phyloP scores from a whole-genome alignment of 106 monocot genomes.

The Xerophyta viscosa region DNA sequence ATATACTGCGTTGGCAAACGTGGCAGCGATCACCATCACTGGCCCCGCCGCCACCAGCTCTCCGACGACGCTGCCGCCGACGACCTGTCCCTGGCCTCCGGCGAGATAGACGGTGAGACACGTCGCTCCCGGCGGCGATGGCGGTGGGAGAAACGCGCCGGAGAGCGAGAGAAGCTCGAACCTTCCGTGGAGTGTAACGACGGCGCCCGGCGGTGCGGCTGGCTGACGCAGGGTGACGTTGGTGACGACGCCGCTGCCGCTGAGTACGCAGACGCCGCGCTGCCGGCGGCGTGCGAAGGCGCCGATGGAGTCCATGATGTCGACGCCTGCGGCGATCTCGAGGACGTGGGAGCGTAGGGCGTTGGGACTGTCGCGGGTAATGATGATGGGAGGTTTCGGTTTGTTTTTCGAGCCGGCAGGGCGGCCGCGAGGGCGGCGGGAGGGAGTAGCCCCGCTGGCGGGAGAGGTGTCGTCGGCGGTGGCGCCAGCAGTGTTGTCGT shows the following conservation, averaged over 20 bases:
- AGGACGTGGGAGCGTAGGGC: background rate
- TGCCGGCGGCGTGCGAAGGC: background rate
- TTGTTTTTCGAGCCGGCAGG: background rate
- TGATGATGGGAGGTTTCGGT: background rate
- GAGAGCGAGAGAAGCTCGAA: background rate
- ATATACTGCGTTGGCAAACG: background rate
- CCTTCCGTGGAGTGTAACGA: conserved; percentile 1
- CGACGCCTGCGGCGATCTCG: background rate
- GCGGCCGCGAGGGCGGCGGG: background rate
- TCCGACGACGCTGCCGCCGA: background rate
- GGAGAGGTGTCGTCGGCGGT: too few relatives aligned
- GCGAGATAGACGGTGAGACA: background rate
- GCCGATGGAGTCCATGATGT: background rate
- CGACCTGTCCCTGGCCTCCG: background rate
- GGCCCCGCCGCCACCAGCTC: background rate
- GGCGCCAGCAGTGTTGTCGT: too few relatives aligned
- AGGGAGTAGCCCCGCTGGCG: too few relatives aligned
- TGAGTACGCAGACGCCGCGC: background rate
- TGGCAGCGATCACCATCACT: background rate
- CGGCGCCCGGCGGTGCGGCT: background rate
- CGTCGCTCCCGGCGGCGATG: background rate
- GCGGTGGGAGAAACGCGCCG: background rate
- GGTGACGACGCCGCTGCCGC: background rate
- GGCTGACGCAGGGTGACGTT: background rate
- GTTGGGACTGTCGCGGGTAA: background rate